These are phyloP conservation scores for Elongisporangium undulatum DNA, from an alignment of 352 stramenopile genomes.

Conservation along the genomic window DNA sequence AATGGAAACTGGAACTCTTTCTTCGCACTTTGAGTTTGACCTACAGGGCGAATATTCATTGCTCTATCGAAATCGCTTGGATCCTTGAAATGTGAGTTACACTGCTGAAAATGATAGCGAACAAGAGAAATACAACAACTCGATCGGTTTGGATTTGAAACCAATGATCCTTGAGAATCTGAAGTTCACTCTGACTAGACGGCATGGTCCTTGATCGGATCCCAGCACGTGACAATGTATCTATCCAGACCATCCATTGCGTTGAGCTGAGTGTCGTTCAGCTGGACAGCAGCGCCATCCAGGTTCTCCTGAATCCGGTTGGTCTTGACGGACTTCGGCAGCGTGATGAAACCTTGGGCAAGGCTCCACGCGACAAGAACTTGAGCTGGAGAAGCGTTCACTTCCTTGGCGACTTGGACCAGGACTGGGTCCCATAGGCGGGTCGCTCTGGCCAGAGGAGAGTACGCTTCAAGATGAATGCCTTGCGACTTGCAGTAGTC, in stretches of 20 bases:
- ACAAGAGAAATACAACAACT: too few relatives aligned
- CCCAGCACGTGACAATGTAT: constrained; percentile 51
- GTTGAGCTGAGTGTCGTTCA: constrained; percentile 34
- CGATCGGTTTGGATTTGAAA: too few relatives aligned
- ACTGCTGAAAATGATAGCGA: too few relatives aligned
- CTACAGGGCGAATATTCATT: too few relatives aligned
- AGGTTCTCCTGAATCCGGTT: constrained; percentile 61
- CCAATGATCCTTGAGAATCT: too few relatives aligned
- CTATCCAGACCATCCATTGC: constrained; percentile 36
- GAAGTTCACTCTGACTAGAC: constrained; percentile 12
- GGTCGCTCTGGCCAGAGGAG: constrained; percentile 36
- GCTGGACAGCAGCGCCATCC: constrained; percentile 21
- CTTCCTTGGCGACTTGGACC: constrained; percentile 28
- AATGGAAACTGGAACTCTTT: neutral
- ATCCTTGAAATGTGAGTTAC: too few relatives aligned
- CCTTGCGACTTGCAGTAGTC: constrained; percentile 46
- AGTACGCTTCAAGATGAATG: constrained; percentile 58
- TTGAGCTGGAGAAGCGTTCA: constrained; percentile 36
- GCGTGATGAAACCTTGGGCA: constrained; percentile 51
- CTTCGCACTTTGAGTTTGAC: too few relatives aligned
- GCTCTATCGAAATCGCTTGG: too few relatives aligned
- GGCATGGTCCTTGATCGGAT: constrained; percentile 41
- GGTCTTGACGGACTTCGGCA: constrained; percentile 60
- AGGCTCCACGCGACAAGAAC: constrained; percentile 48
- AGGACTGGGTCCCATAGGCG: constrained; percentile 35